phyloP scores from a whole-genome alignment of 129 eudicot genomes.

The Rutidosis leptorrhynchoides region DNA sequence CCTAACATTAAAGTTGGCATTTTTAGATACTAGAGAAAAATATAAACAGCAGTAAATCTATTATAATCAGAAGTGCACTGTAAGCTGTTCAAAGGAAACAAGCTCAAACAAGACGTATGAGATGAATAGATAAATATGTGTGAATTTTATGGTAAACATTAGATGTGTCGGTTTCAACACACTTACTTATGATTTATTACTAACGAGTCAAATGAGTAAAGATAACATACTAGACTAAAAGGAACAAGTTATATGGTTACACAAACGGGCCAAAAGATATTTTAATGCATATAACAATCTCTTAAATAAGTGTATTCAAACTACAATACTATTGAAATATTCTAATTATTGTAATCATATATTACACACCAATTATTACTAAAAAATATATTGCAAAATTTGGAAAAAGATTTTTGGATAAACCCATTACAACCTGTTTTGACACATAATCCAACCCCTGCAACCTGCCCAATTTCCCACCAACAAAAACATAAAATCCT shows the following conservation, averaged over 20 bases:
- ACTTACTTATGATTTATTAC: background rate
- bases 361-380: background rate
- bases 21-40: conserved; percentile 13
- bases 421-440: background rate
- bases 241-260: background rate
- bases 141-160: background rate
- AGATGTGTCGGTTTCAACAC: background rate
- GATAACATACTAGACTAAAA: background rate
- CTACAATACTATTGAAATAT: background rate
- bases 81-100: conserved; percentile 4
- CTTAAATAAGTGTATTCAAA: background rate
- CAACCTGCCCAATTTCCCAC: background rate
- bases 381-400: background rate
- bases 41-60: background rate
- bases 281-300: background rate
- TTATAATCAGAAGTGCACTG: background rate
- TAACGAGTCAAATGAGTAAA: background rate
- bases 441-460: background rate
- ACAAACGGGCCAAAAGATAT: background rate
- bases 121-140: conserved; percentile 5
- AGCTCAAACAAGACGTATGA: conserved; percentile 15
- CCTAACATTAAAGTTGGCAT: conserved; percentile 46
- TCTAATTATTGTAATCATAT: background rate
- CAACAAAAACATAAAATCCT: background rate
- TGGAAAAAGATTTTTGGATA: background rate